Evolutionary conservation across 805 yeast species (phyloP).

Genomic region (Scheffersomyces amazonensis): DNA sequence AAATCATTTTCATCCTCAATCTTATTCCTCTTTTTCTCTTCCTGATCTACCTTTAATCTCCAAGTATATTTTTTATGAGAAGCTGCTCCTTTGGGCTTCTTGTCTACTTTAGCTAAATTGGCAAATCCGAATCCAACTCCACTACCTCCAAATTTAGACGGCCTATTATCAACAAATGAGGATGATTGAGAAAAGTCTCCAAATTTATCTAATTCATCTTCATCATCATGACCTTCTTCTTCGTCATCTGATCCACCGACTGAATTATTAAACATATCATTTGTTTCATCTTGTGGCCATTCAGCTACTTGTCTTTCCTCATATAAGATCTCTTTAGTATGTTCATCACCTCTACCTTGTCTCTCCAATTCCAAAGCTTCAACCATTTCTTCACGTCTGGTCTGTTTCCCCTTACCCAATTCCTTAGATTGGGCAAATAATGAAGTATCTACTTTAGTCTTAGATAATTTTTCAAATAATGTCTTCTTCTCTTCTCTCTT

Average conservation of each 20-base stretch:
- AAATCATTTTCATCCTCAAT: conserved; percentile 67
- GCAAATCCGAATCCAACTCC: conserved; percentile 73
- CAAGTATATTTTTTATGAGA: conserved; percentile 66
- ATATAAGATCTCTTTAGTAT: conserved; percentile 59
- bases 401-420: conserved; percentile 71
- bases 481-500: conserved; percentile 84
- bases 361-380: conserved; percentile 73
- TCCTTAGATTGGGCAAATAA: conserved; percentile 69
- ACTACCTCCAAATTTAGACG: conserved; percentile 54
- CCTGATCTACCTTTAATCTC: conserved; percentile 45
- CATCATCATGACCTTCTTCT: conserved; percentile 18
- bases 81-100: conserved; percentile 11
- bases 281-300: conserved; percentile 46
- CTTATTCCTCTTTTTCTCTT: conserved; percentile 34
- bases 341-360: conserved; percentile 66
- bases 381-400: conserved; percentile 65
- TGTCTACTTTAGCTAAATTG: conserved; percentile 48
- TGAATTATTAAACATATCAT: too few species aligned
- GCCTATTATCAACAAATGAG: conserved; percentile 69
- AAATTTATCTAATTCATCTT: conserved; percentile 7
- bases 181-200: conserved; percentile 15
- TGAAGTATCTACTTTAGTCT: conserved; percentile 67
- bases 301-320: conserved; percentile 65
- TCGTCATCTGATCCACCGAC: conserved; percentile 16
- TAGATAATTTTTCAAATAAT: conserved; percentile 67